Base-by-base conservation (phyloP, 495 filamentous ascomycete genomes). In the Pseudotulostoma volvatum region DNA sequence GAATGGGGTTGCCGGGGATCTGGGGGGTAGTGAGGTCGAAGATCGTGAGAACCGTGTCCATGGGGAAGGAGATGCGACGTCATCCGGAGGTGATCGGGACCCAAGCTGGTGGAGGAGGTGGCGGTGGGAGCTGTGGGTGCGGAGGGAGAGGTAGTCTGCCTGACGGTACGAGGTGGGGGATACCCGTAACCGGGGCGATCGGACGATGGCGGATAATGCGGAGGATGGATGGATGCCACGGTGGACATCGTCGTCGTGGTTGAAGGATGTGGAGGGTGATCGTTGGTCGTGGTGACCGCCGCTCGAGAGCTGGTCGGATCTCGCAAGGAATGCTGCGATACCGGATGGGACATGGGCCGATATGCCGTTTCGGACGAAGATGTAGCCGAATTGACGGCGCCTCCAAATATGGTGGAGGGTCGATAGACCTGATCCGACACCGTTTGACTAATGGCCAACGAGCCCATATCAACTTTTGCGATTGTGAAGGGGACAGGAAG, bases 351-450 rank as follows among this genome's bases (percentile, higher is more conserved):
- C 17, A 50, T 50, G 16, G 57, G 43, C 33, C 51, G 56, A 55
- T 61, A 63, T 20, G 50, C 49, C 13, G 57, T 45, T 48, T 69
- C 58, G 39, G 56, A 53, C 16, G 52, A 34, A 31, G 47, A 49
- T 31, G 46, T 33, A 30, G 46, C 19, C 43, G 56, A 60, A 49
- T 63, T 56, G 44, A 58, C 44, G 44, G 59, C 50, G 48, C 58
- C 61, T 56, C 63, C 67, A 42, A 71, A 58, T 68, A 73, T 74
- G 50, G 53, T 64, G 57, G 54, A 53, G 46, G 53, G 44, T 47
- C 54, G 52, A 44, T 60, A 52, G 51, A 50, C 43, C 48, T 57
- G 54, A 51, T 70, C 52, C 51, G 59, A 56, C 51, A 54, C 61
- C 53, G 65, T 54, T 40, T 63, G 59, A 51, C 69, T 59, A 48